Percentiles rank a stretch among this genome's conserved stretches.
These are phyloP conservation scores for Ampelocalamus luodianensis DNA, from an alignment of 176 grass and related monocot species.

Conservation along the genomic window DNA sequence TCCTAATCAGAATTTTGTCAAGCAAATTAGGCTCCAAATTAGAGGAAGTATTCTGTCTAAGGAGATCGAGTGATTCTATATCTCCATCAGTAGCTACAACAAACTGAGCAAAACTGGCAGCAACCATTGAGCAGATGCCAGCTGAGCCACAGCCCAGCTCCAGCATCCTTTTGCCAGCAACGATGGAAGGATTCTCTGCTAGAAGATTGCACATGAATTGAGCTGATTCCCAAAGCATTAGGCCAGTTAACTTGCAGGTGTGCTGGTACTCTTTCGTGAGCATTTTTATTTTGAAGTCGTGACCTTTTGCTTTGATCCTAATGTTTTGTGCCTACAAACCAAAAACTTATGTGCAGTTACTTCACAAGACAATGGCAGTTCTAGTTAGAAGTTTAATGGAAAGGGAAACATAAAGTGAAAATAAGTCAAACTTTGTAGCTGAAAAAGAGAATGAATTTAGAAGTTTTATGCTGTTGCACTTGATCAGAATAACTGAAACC, in stretches of 20 bases:
- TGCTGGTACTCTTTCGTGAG: constrained; percentile 85
- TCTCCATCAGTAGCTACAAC: constrained; percentile 90
- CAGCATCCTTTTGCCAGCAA: constrained; percentile 72
- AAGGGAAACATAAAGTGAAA: not conserved
- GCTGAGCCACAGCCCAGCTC: constrained; percentile 86
- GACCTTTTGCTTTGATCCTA: constrained; percentile 60
- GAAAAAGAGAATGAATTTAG: not conserved
- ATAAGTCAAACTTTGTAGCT: not conserved
- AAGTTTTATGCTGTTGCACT: not conserved
- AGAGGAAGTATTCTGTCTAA: constrained; percentile 62
- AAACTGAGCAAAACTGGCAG: constrained; percentile 55
- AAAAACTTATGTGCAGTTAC: constrained; percentile 29
- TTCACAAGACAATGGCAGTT: constrained; percentile 26
- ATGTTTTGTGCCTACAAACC: constrained; percentile 52
- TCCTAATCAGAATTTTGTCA: constrained; percentile 52
- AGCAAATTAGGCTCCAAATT: constrained; percentile 64
- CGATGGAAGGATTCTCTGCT: constrained; percentile 82
- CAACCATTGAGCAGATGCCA: constrained; percentile 93
- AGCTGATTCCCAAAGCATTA: constrained; percentile 96
- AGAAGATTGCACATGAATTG: constrained; percentile 77
- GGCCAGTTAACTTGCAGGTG: constrained; percentile 86
- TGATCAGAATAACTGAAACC: not conserved
- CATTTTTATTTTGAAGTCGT: constrained; percentile 74
- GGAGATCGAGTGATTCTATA: constrained; percentile 67
- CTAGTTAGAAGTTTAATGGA: not conserved